Percentiles rank a stretch among this genome's conserved stretches.
These are phyloP conservation scores for Dryas integrifolia DNA, from an alignment of 331 rosid genomes.

Conservation along the genomic window DNA sequence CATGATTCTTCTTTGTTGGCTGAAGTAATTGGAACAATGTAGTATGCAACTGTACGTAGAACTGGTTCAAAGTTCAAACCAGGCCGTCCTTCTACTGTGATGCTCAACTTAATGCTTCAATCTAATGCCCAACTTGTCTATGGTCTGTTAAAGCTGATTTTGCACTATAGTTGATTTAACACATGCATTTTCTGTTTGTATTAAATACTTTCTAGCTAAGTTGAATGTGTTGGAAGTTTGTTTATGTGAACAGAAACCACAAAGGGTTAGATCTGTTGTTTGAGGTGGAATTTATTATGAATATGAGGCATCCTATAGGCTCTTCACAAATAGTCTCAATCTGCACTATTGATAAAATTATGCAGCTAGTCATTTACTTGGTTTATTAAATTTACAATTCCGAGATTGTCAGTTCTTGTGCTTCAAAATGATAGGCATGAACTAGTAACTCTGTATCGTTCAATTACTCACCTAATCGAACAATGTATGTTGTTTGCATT, in stretches of 20 bases:
- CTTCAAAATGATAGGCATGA: background rate
- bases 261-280: no score
- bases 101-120: background rate
- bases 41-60: background rate
- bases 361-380: background rate
- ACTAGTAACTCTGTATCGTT: background rate
- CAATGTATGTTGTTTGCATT: slow-evolving; percentile 4
- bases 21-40: background rate
- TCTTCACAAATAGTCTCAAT: background rate
- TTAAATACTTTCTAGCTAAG: no score
- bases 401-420: background rate
- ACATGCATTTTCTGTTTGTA: background rate
- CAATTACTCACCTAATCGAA: background rate
- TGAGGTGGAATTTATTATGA: no score
- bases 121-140: background rate
- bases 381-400: background rate
- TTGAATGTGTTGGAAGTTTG: no score
- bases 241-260: no score
- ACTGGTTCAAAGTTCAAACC: background rate
- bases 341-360: background rate
- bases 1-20: background rate
- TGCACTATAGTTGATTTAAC: no score
- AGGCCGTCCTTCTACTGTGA: background rate
- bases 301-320: background rate
- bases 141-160: no score